A percentile compares a stretch with the other conserved stretches of the same genome.
Evolutionary conservation across 768 basidiomycete species (phyloP).

Genomic region (Mycena indigotica): DNA sequence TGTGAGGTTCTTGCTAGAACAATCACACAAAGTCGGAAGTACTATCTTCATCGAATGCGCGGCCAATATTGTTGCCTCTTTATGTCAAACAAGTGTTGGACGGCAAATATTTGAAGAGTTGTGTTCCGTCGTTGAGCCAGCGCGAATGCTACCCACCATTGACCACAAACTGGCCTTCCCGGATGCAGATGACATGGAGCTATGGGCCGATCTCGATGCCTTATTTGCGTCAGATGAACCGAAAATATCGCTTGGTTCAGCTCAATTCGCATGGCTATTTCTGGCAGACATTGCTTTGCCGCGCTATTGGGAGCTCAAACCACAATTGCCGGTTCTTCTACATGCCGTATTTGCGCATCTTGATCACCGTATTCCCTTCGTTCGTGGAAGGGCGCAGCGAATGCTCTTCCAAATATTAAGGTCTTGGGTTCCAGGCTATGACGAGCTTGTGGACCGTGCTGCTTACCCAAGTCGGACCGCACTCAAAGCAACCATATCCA

Average conservation of each 20-base stretch:
- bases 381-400: slow-evolving; percentile 71
- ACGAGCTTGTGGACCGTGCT: slow-evolving; percentile 65
- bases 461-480: slow-evolving; percentile 47
- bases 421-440: slow-evolving; percentile 78
- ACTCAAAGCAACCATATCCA: slow-evolving; percentile 52
- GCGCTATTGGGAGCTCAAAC: slow-evolving; percentile 72
- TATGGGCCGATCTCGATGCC: slow-evolving; percentile 80
- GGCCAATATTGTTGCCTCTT: slow-evolving; percentile 78
- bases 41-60: slow-evolving; percentile 77
- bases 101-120: slow-evolving; percentile 78
- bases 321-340: slow-evolving; percentile 72
- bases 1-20: slow-evolving; percentile 81
- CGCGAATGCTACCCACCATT: slow-evolving; percentile 77
- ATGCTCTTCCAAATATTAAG: slow-evolving; percentile 86
- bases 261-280: slow-evolving; percentile 88
- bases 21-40: slow-evolving; percentile 83
- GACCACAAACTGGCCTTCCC: slow-evolving; percentile 71
- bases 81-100: slow-evolving; percentile 77
- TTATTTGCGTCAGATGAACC: slow-evolving; percentile 72
- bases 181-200: slow-evolving; percentile 65
- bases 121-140: slow-evolving; percentile 82
- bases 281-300: slow-evolving; percentile 76
- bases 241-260: slow-evolving; percentile 70
- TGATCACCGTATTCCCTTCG: slow-evolving; percentile 71
- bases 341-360: slow-evolving; percentile 81